Evolutionary conservation across 2,329 filamentous ascomycete genomes (phyloP).

Genomic region (Fusarium beomiforme): DNA sequence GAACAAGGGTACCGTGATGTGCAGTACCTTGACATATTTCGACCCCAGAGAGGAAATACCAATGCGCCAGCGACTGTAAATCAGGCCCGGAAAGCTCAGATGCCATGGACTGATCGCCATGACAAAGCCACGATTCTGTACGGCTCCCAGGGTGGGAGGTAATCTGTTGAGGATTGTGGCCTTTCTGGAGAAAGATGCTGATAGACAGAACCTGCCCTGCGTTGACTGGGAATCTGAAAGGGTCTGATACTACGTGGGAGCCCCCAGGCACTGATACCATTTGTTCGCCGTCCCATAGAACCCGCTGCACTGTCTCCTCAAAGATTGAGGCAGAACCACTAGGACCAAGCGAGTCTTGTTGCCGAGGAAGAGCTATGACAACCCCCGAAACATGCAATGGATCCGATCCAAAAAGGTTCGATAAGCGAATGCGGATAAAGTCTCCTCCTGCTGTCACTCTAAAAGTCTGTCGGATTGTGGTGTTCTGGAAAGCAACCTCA

Average conservation of each 20-base stretch:
- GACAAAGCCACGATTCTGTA: neutral
- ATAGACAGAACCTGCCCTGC: neutral
- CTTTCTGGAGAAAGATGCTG: neutral
- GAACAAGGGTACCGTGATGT: neutral
- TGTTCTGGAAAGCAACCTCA: neutral
- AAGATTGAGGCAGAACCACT: neutral
- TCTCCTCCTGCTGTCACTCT: neutral
- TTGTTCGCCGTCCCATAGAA: neutral
- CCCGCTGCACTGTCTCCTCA: neutral
- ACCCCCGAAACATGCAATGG: neutral
- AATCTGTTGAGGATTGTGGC: neutral
- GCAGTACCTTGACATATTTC: neutral
- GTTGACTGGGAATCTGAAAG: neutral
- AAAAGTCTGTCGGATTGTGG: neutral
- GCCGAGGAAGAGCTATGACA: neutral
- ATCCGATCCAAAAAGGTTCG: neutral
- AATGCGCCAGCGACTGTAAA: neutral
- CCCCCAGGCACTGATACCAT: neutral
- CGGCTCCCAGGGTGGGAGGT: neutral
- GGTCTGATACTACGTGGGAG: neutral
- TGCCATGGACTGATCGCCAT: neutral
- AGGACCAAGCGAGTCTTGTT: neutral
- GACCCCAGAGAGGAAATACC: neutral
- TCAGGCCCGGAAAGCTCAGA: neutral
- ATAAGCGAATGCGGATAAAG: neutral